Conservation (phyloP, 805 yeast species). For the Suhomyces sp. region DNA sequence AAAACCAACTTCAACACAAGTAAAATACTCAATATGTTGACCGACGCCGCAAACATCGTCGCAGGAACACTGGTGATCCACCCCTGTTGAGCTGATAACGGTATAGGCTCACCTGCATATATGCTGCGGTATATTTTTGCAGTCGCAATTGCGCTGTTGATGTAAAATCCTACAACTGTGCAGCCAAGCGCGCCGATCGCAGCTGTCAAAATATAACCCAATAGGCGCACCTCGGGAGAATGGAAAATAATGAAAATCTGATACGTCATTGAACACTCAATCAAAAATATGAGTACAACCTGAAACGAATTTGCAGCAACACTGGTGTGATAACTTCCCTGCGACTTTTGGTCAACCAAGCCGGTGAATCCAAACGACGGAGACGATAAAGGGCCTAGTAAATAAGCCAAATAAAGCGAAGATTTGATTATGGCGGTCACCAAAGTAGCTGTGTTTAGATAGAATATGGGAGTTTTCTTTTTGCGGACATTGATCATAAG, state of each 20-base stretch:
- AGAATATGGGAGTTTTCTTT: slow-evolving; percentile 64
- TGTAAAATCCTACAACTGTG: slow-evolving; percentile 57
- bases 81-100: neutral
- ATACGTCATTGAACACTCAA: slow-evolving; percentile 64
- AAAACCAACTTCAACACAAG: slow-evolving; percentile 60
- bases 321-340: slow-evolving; percentile 43
- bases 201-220: slow-evolving; percentile 39
- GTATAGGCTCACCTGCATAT: neutral
- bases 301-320: slow-evolving; percentile 62
- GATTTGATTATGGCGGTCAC: slow-evolving; percentile 57
- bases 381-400: slow-evolving; percentile 51
- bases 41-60: slow-evolving; percentile 66
- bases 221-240: slow-evolving; percentile 45
- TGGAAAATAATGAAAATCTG: slow-evolving; percentile 73
- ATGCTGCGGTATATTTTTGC: slow-evolving; percentile 26
- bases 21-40: slow-evolving; percentile 58
- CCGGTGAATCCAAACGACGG: slow-evolving; percentile 42
- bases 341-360: slow-evolving; percentile 22
- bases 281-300: slow-evolving; percentile 53
- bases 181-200: slow-evolving; percentile 46
- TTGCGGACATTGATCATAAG: slow-evolving; percentile 29
- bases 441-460: slow-evolving; percentile 65
- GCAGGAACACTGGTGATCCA: slow-evolving; percentile 53
- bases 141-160: slow-evolving; percentile 48
- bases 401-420: slow-evolving; percentile 52